phyloP scores from a whole-genome alignment of 306 rosid genomes.

The Prunus campanulata region DNA sequence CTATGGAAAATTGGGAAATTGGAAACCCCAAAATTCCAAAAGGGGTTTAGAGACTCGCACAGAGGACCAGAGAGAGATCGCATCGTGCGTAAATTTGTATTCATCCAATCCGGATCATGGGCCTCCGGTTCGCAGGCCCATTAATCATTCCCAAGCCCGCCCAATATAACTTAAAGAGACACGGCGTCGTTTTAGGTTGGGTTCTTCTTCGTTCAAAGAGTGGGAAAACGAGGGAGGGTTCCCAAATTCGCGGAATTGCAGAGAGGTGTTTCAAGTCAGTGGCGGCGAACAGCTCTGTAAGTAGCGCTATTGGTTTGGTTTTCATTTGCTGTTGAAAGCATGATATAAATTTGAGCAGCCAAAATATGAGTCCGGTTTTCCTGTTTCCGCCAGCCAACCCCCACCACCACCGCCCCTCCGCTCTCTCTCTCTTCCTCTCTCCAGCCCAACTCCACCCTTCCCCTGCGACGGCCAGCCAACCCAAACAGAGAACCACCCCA shows the following conservation, averaged over 20 bases:
- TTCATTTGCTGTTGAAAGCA: background rate
- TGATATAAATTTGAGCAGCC: no score
- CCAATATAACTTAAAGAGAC: no score
- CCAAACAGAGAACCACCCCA: no score
- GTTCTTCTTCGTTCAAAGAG: background rate
- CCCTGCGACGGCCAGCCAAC: no score
- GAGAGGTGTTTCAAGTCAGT: background rate
- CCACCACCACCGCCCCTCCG: background rate
- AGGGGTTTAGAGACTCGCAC: background rate
- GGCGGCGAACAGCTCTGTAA: conserved; percentile 8
- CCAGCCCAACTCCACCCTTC: no score
- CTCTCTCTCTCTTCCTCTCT: background rate
- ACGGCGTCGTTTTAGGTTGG: background rate
- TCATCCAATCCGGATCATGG: background rate
- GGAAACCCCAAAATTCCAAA: background rate
- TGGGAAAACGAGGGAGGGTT: background rate
- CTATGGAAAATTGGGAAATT: background rate
- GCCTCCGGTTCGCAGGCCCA: background rate
- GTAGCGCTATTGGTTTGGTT: background rate
- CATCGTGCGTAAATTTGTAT: background rate
- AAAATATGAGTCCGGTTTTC: no score
- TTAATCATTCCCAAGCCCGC: background rate
- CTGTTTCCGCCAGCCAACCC: background rate
- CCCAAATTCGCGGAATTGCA: conserved; percentile 8
- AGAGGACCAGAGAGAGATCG: background rate